Evolutionary conservation across 2,329 filamentous ascomycete species (phyloP), one percentile per base, ranked within the genome.

Genomic region (Phialocephala subalpina): DNA sequence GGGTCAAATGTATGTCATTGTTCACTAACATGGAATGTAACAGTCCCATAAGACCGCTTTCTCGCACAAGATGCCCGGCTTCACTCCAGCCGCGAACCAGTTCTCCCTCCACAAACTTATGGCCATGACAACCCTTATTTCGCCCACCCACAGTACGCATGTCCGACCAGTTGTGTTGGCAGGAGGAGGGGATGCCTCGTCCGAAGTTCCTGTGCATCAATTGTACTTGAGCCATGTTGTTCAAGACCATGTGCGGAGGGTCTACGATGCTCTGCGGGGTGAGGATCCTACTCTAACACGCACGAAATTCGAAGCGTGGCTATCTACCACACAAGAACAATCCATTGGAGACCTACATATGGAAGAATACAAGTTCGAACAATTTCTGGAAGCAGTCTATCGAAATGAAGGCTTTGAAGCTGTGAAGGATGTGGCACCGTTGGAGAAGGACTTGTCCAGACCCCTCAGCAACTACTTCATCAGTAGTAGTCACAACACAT

Each of bases 401-500:
- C 72, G 72, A n/a, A 70, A 70, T 52, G 52, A 67, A 45, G 73
- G 68, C 25, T 69, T 77, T n/a, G 73, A 77, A 60, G 69, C 69
- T n/a, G 59, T 72, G 52, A 71, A 67, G 40, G 63, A 64, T 3
- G 22, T 69, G 6, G 52, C 65, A 12, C 45, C 63, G 6, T 65
- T 65, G 12, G 69, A 73, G 25, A 74, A 75, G 65, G 75, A 77
- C 53, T 65, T 74, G 49, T 69, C 72, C 7, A 75, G 67, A 62
- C 75, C 76, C 4, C 73, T 77, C 53, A 78, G 74, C 69, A 93
- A 97, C 76, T 97, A 97, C 81, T 97, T 93, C 78, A 94, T 97
- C 77, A 97, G 91, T 68, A 97, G 93, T 71, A 97, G 93, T 75
- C 94, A 97, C 82, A 97, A 97, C 77, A 97, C 94, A 0, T 97